These are phyloP conservation scores for Cordyceps cateniannulata DNA, from an alignment of 2,329 filamentous ascomycete genomes.

Conservation along the genomic window DNA sequence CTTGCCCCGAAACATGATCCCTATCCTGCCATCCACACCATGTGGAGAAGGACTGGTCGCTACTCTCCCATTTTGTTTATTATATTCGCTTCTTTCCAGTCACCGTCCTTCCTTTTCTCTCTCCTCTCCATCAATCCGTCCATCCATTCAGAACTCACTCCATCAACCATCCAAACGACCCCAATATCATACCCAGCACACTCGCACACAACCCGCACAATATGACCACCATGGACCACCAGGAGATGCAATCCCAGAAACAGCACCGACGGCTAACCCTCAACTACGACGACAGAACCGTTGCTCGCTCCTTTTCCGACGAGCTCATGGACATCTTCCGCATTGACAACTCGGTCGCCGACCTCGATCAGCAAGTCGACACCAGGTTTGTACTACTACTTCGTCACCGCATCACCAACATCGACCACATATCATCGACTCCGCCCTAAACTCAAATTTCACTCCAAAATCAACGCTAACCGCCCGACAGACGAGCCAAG, in stretches of 20 bases:
- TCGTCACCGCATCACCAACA: not conserved
- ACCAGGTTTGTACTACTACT: conserved; percentile 59
- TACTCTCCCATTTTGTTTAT: conserved; percentile 9
- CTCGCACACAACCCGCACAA: not conserved
- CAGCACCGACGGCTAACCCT: conserved; percentile 10
- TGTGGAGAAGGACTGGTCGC: conserved; percentile 10
- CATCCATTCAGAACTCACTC: not conserved
- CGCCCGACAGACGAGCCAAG: conserved; percentile 62
- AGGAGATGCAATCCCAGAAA: conserved; percentile 3
- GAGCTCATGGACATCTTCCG: conserved; percentile 87
- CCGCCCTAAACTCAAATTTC: not conserved
- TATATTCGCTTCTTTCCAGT: conserved; percentile 5
- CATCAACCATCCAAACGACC: conserved; percentile 13
- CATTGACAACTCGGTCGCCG: conserved; percentile 70
- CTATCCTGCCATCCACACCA: conserved; percentile 8
- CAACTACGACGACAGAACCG: conserved; percentile 51
- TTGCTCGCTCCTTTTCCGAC: conserved; percentile 79
- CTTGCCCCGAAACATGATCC: conserved; percentile 7
- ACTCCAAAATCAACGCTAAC: not conserved
- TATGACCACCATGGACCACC: not conserved
- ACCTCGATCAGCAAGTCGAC: conserved; percentile 68
- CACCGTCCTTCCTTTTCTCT: not conserved
- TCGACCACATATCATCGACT: not conserved
- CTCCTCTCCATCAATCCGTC: not conserved
- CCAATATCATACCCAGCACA: not conserved